Evolutionary conservation across 2,329 filamentous ascomycete genomes (phyloP).

Genomic region (Plectosphaerella sp.): DNA sequence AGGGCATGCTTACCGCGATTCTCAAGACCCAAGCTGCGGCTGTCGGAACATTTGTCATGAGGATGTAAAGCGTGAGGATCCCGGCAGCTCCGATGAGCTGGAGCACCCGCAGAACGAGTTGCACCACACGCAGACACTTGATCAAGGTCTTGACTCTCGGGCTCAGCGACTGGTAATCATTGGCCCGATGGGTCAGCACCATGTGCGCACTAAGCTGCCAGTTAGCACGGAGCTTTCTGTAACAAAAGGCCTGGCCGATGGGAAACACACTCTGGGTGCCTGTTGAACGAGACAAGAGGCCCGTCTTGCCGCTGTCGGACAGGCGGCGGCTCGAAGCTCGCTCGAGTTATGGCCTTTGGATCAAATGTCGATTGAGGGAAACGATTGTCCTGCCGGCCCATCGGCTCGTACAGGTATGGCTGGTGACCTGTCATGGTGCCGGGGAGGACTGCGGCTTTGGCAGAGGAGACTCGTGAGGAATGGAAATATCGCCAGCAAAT

Average conservation of each 20-base stretch:
- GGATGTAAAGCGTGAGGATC: slow-evolving; percentile 69
- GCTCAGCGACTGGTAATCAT: slow-evolving; percentile 62
- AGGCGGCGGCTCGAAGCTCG: slow-evolving; percentile 64
- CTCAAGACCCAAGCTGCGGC: slow-evolving; percentile 71
- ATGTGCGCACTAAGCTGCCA: slow-evolving; percentile 47
- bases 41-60: slow-evolving; percentile 64
- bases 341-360: slow-evolving; percentile 78
- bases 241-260: not conserved
- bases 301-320: slow-evolving; percentile 64
- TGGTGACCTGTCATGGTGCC: slow-evolving; percentile 26
- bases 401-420: slow-evolving; percentile 70
- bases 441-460: not conserved
- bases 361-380: slow-evolving; percentile 64
- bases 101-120: slow-evolving; percentile 63
- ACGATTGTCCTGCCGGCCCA: slow-evolving; percentile 45
- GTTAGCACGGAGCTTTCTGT: not conserved
- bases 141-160: slow-evolving; percentile 66
- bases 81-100: slow-evolving; percentile 67
- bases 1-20: slow-evolving; percentile 57
- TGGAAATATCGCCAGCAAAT: not conserved
- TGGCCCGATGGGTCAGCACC: slow-evolving; percentile 58
- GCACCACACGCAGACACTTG: slow-evolving; percentile 62
- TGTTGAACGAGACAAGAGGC: slow-evolving; percentile 76
- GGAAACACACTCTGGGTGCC: slow-evolving; percentile 72
- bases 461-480: not conserved